A percentile compares a stretch with the other conserved stretches of the same genome.
These are phyloP conservation scores for Coemansia pectinata DNA, from an alignment of 192 early-diverging fungal genomes.

Conservation along the genomic window DNA sequence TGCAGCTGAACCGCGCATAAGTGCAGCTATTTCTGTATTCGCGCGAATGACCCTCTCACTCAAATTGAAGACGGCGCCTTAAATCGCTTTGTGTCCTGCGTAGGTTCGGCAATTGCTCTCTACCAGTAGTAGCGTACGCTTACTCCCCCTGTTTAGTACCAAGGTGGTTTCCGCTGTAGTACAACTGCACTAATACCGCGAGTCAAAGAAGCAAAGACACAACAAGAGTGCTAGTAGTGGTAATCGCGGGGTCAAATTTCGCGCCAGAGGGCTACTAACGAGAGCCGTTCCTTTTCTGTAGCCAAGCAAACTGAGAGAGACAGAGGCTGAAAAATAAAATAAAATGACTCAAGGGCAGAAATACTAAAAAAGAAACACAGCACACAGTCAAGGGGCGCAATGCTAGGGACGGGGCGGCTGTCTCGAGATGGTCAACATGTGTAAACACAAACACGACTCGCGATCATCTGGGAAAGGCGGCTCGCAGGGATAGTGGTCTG, in stretches of 20 bases:
- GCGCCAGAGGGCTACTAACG: neutral
- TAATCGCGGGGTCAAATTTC: neutral
- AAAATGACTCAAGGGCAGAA: conserved; percentile 1
- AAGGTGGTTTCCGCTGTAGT: neutral
- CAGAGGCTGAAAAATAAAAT: conserved; percentile 1
- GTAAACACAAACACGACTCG: neutral
- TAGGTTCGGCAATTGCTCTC: neutral
- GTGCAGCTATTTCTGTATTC: conserved; percentile 1
- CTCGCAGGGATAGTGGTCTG: neutral
- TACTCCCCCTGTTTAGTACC: too few species aligned
- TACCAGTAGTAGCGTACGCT: neutral
- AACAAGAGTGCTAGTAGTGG: neutral
- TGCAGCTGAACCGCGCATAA: conserved; percentile 26
- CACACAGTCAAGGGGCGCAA: conserved; percentile 2
- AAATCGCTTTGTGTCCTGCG: neutral
- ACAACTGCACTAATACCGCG: neutral
- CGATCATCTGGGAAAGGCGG: neutral
- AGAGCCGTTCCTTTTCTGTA: neutral
- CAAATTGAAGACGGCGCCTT: neutral
- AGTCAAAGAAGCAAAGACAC: neutral
- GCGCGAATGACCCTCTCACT: neutral
- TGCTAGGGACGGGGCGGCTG: neutral
- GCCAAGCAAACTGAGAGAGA: neutral
- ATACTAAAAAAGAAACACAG: neutral
- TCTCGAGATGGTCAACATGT: neutral